A percentile compares a stretch with the other conserved stretches of the same genome.
Conservation (phyloP, 495 filamentous ascomycete genomes). For the Rusavskia elegans region DNA sequence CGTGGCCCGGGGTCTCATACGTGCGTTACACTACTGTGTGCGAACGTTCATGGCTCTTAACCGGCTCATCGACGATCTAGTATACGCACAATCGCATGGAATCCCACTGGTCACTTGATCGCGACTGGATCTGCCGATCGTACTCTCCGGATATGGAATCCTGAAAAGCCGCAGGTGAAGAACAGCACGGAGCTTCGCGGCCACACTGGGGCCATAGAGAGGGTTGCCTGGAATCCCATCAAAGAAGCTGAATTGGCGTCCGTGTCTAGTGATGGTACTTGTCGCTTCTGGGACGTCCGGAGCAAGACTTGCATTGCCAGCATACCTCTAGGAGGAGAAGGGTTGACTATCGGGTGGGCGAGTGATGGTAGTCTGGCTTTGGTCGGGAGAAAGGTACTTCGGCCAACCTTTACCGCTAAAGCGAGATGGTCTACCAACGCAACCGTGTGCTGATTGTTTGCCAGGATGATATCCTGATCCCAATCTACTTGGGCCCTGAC, state of each 20-base stretch:
- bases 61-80: constrained; percentile 15
- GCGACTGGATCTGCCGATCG: constrained; percentile 74
- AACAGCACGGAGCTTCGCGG: constrained; percentile 80
- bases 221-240: constrained; percentile 76
- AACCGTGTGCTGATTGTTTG: not conserved
- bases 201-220: constrained; percentile 61
- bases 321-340: constrained; percentile 65
- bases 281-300: constrained; percentile 87
- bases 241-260: constrained; percentile 82
- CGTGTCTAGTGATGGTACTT: constrained; percentile 67
- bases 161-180: constrained; percentile 62
- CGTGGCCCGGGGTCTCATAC: constrained; percentile 35
- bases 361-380: constrained; percentile 73
- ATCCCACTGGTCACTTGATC: constrained; percentile 67
- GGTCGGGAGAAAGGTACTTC: constrained; percentile 65
- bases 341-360: constrained; percentile 72
- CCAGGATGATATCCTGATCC: constrained; percentile 56
- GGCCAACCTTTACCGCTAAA: not conserved
- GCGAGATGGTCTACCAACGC: too few species aligned
- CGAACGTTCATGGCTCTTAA: not conserved
- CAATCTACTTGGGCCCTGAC: constrained; percentile 29
- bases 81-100: constrained; percentile 74
- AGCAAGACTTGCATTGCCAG: constrained; percentile 65
- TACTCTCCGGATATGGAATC: constrained; percentile 82
- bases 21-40: constrained; percentile 19